Evolutionary conservation across 1,139 yeast genomes (phyloP), one percentile per base, ranked within the genome.

Genomic region (Barnettozyma hawaiiensis): DNA sequence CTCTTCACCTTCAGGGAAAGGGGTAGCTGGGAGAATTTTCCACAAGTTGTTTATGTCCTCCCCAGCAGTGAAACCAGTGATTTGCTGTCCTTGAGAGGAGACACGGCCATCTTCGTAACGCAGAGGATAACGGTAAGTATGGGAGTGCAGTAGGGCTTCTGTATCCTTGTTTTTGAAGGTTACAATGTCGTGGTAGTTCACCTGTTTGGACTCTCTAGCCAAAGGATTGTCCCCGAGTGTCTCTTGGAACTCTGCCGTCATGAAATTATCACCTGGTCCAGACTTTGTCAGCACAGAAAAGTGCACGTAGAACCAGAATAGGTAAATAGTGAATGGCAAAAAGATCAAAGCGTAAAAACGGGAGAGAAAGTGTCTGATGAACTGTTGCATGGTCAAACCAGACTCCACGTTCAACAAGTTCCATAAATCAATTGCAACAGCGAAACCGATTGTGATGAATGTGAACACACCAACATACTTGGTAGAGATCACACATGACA

Each of bases 31-130:
- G 35, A 87, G 54, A 42, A 92, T 77, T 66, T 86, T 82, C 98
- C 98, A 92, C 48, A 83, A 76, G 60, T 85, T 86, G 64, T 85
- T 85, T 22, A 62, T 55, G 55, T 87, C 96, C 14, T 65, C 69
- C 37, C 64, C 68, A 18, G 14, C 11, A 12, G 63, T 54, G 44
- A 78, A 77, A 52, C 87, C 86, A 7, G 97, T 89, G 26, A 92
- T 96, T 65, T 87, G 96, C 67, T 92, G 98, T 45, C 95, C 92
- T 62, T 86, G 85, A 10, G 97, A 89, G 1, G 97, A 90, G 41
- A 92, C 73, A 66, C 99, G 81, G 11, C 98, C 98, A 61, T 92
- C 97, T 44, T 87, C 97, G 61, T 92, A 92, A 61, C 97, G 81
- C 56, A 89, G 70, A 31, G 99, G 99, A 62, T 92, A 92, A 12